phyloP scores from a whole-genome alignment of 352 stramenopile genomes.

The Pythium volutum region DNA sequence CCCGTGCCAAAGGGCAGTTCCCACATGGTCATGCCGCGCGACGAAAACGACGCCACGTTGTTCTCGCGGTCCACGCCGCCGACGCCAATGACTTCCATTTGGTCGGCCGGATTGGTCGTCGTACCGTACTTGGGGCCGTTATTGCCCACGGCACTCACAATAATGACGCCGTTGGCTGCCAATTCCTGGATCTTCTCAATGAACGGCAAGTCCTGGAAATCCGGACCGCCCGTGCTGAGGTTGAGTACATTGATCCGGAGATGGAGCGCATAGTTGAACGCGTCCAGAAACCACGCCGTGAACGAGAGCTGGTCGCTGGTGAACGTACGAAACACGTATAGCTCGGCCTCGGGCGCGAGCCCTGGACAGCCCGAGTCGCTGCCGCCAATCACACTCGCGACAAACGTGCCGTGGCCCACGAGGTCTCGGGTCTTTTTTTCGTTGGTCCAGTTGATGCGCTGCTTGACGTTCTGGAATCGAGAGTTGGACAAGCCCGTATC shows the following conservation, averaged over 20 bases:
- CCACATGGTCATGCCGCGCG: conserved; percentile 83
- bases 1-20: conserved; percentile 80
- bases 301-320: conserved; percentile 83
- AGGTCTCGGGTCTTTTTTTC: conserved; percentile 72
- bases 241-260: conserved; percentile 80
- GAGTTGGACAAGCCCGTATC: conserved; percentile 73
- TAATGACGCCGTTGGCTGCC: conserved; percentile 68
- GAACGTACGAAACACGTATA: conserved; percentile 87
- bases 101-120: conserved; percentile 82
- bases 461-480: conserved; percentile 57
- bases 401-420: conserved; percentile 84
- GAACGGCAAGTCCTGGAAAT: conserved; percentile 85
- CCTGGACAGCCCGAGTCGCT: conserved; percentile 60
- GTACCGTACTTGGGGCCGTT: conserved; percentile 82
- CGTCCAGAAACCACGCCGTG: conserved; percentile 89
- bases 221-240: conserved; percentile 78
- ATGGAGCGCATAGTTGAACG: conserved; percentile 88
- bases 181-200: conserved; percentile 88
- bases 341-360: conserved; percentile 68
- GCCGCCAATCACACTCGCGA: conserved; percentile 70
- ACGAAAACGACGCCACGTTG: conserved; percentile 76
- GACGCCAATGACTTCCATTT: conserved; percentile 83
- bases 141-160: conserved; percentile 81
- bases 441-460: conserved; percentile 86
- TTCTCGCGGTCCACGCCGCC: conserved; percentile 57